Evolutionary conservation across 345 rosid species (phyloP), one percentile per base, ranked within the genome.

Genomic region (Eutrema japonicum): DNA sequence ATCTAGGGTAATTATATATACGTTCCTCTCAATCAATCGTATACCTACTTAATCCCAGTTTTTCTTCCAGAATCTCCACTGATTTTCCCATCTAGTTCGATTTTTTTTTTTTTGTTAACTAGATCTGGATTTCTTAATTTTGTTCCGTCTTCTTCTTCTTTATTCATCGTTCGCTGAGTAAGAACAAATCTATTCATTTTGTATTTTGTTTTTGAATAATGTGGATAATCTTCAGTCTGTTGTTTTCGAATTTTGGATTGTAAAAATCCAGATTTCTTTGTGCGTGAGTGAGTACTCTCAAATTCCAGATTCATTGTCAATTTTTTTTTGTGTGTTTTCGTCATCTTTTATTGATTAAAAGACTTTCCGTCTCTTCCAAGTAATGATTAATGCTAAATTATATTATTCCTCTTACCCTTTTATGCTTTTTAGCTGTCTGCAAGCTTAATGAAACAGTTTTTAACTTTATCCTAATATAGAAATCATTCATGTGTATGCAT

Each of bases 281-380:
- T n/a, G n/a, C n/a, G n/a, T n/a, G n/a, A 38, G 46, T 71, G 4
- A 38, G 10, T 33, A n/a, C 38, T 63, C 47, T 32, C 45, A 0
- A 64, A 4, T 36, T 26, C 2, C 40, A 45, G 49, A 45, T 75
- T 45, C 65, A 45, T 75, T 14, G 48, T 35, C 42, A 8, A 32
- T 60, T 18, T 49, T 4, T 9, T 26, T 35, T 16, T 16, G 0
- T 22, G 3, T 32, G 32, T 35, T 57, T 22, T 36, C 26, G 7
- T 13, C 11, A 5, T 43, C 12, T 41, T 3, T 40, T 30, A 4
- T 52, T 8, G 41, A 53, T 45, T 16, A 52, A 51, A 32, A 32
- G 53, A 62, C 47, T 38, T 70, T 56, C 40, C 80, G 80, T 70
- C 52, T 64, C 67, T 70, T 72, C 35, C 80, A 77, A 64, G 80